A percentile compares a stretch with the other conserved stretches of the same genome.
Evolutionary conservation across 495 filamentous ascomycete genomes (phyloP).

Genomic region (Podospora comata): DNA sequence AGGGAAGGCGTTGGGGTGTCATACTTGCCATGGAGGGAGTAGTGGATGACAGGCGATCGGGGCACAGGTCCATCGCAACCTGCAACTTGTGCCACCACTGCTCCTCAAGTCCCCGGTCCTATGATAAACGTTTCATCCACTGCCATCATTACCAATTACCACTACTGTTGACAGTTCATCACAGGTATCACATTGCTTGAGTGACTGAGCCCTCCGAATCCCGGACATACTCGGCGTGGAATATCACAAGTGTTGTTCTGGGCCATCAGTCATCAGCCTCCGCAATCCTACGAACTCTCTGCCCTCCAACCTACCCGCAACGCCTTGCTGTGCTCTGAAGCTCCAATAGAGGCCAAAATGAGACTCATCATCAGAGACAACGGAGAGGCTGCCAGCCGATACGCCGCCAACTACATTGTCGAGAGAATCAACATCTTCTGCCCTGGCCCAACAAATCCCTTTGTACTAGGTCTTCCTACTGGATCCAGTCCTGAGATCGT

Average conservation of each 20-base stretch:
- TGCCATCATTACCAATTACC: not conserved
- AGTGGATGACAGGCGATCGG: not conserved
- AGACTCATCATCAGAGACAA: constrained; percentile 80
- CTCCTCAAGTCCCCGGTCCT: not conserved
- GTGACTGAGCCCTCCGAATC: not conserved
- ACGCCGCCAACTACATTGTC: constrained; percentile 82
- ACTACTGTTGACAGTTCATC: not conserved
- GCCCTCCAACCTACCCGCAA: not conserved
- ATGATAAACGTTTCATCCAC: constrained; percentile 2
- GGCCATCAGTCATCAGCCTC: not conserved
- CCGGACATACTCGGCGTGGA: not conserved
- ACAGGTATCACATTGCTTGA: not conserved
- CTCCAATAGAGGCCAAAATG: constrained; percentile 47
- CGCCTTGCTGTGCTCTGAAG: not conserved
- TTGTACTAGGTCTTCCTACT: constrained; percentile 80
- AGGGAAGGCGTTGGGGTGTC: not conserved
- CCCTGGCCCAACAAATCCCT: constrained; percentile 66
- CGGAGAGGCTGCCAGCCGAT: constrained; percentile 60
- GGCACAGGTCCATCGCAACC: not conserved
- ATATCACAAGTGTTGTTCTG: not conserved
- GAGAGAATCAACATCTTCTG: constrained; percentile 70
- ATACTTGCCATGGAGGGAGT: not conserved
- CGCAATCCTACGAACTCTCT: not conserved
- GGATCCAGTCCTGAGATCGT: constrained; percentile 75
- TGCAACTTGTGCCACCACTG: not conserved